Base-by-base conservation (phyloP, 2,329 filamentous ascomycete genomes). In the Emmonsia crescens region DNA sequence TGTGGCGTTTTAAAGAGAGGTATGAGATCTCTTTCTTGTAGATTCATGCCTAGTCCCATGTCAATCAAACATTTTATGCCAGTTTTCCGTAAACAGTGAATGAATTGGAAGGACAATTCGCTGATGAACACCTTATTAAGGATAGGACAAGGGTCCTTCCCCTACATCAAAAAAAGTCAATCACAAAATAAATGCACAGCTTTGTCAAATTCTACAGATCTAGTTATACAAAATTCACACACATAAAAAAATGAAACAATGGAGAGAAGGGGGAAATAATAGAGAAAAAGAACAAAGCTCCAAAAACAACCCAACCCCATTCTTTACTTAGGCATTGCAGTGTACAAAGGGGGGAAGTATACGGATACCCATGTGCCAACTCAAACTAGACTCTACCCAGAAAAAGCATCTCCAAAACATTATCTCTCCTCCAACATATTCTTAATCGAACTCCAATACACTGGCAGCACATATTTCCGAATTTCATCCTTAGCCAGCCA, bases 401-500 rank as follows among this genome's bases (percentile, higher is more conserved):
- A 8, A 27, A 29, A 33, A 19, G 12, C 24, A 4, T 31, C 56
- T 33, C n/a, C 56, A 21, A 10, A 31, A 14, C 27, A 67, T 66
- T 82, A 96, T 78, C 89, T 82, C 68, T 90, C 85, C 27, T 86
- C 83, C 77, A 97, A 82, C 87, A 96, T 94, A 73, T 93, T 89
- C 77, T 83, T 85, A 65, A 96, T 83, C 62, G 82, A 82, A 64
- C 78, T 82, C 80, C 85, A 96, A 78, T 96, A 96, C 62, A 83
- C 79, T 3, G 76, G 74, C 33, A 82, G 76, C 52, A 96, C 82
- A 65, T 81, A 79, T 68, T 85, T 78, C 74, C 87, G 74, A 61
- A 97, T 82, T 82, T 99, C 94, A 64, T 96, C 90, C 75, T 88
- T 92, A 29, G 89, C 88, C 70, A 97, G 76, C 94, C 94, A 99